Evolutionary conservation across 2,329 filamentous ascomycete genomes (phyloP), one percentile per base, ranked within the genome.

Genomic region (Cyclaneusma minus): DNA sequence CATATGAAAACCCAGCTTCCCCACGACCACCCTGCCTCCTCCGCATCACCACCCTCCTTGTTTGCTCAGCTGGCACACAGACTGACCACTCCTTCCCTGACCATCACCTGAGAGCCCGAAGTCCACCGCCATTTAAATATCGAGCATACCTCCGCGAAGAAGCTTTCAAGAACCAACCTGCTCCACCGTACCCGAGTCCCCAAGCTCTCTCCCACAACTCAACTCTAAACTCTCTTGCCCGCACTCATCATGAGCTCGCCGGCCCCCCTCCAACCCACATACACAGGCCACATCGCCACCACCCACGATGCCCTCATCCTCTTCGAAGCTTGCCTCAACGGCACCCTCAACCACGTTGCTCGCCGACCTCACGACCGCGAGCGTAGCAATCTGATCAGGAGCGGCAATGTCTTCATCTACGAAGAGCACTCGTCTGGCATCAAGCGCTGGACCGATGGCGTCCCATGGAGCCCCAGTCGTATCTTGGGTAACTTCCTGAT

Each of bases 401-500:
- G 82, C 39, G 85, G 85, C 18, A 77, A 78, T 38, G 68, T 93
- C 24, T 89, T 93, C 52, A 81, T 93, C 37, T 94, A 93, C 49
- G 83, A 92, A 44, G 83, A 93, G 48, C 76, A 82, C 34, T 75
- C 81, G 0, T 91, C 84, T 0, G 83, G 83, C 4, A 92, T 93
- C 54, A 91, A 91, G 55, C 66, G 85, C 29, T 94, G 85, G 85
- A 93, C 84, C 0, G 85, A 94, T 40, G 84, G 85, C 9, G 70
- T 87, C 7, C 75, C 77, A 5, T 94, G 85, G 85, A 91, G 81
- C 39, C 85, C 85, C 0, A 91, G 76, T 49, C 74, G 79, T 10
- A 87, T 91, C 24, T 60, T 87, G 24, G 77, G 76, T 31, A 89
- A 89, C 46, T 91, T 83, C 40, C 63, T 92, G 22, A 68, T 91